Evolutionary conservation across 805 yeast genomes (phyloP), one percentile per base, ranked within the genome.

Genomic region (Monosporozyma yasuniensis): DNA sequence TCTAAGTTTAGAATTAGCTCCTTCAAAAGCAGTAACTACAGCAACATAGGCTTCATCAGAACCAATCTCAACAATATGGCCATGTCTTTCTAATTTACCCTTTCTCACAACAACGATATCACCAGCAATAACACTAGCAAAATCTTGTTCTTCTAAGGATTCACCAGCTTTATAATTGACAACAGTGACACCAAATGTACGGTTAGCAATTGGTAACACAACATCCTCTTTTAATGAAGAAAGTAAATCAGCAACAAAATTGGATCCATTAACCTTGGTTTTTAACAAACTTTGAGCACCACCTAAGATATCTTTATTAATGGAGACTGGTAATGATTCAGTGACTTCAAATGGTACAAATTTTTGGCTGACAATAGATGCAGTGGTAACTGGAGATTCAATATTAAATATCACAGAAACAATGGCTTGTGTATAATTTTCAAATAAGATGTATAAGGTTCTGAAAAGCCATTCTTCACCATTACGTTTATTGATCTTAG

Each of bases 91-190:
- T 67, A 91, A 90, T 52, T 76, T 76, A 6, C 88, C 96, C 50
- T 80, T 80, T 58, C 82, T 78, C 54, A 88, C 77, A 47, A 88
- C 85, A 41, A 88, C 67, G 9, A 91, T 74, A 65, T 93, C 98
- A 52, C 99, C 99, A 0, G 95, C 83, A 45, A 77, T 74, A 49
- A 89, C 77, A 39, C 80, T 84, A 49, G 80, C 88, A 28, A 68
- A 59, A 56, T 77, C 80, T 14, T 74, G 67, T 9, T n/a, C 42
- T 6, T 80, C 76, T 6, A 73, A 71, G 2, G 72, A 58, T 51
- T 71, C 73, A 52, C 72, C 74, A 16, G 65, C 58, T 82, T 89
- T 53, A 84, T 74, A 21, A 77, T 74, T n/a, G 76, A 64, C 50
- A 14, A 67, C 44, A 12, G 63, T 52, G 2, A 57, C 83, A 38